These are phyloP conservation scores for Pseudozyma flocculosa DNA, from an alignment of 1,284 basidiomycete genomes.

Conservation along the genomic window DNA sequence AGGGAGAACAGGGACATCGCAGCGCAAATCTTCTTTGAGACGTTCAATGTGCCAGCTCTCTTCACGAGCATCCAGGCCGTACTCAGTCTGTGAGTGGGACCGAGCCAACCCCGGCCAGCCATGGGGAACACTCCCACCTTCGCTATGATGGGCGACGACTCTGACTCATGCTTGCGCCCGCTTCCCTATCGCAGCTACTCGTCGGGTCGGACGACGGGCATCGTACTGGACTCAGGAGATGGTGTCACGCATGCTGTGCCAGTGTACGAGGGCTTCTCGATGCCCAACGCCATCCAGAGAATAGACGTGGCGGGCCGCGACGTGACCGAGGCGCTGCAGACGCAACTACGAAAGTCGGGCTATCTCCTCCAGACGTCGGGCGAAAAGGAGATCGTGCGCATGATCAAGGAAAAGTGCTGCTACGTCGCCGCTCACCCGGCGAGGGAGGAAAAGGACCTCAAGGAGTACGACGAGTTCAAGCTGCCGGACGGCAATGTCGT, in stretches of 20 bases:
- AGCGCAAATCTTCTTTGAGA: slow-evolving; percentile 97
- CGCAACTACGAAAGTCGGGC: slow-evolving; percentile 88
- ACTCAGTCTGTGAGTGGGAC: slow-evolving; percentile 81
- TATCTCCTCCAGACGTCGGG: slow-evolving; percentile 95
- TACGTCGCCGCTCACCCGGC: slow-evolving; percentile 86
- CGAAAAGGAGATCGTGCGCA: slow-evolving; percentile 93
- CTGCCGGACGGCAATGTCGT: slow-evolving; percentile 94
- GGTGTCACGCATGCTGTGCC: slow-evolving; percentile 98
- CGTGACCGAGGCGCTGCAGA: slow-evolving; percentile 92
- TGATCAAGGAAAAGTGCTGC: slow-evolving; percentile 97
- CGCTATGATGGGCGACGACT: no score
- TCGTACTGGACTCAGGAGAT: slow-evolving; percentile 97
- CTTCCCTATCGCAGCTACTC: slow-evolving; percentile 73
- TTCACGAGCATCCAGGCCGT: slow-evolving; percentile 98
- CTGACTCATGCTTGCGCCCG: no score
- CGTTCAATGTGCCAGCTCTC: slow-evolving; percentile 96
- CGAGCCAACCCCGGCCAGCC: no score
- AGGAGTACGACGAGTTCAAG: slow-evolving; percentile 75
- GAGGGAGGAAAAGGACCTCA: slow-evolving; percentile 89
- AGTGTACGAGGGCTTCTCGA: slow-evolving; percentile 98
- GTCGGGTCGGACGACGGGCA: slow-evolving; percentile 97
- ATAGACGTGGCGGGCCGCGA: slow-evolving; percentile 93
- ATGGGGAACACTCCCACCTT: no score
- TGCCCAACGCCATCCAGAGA: slow-evolving; percentile 94
- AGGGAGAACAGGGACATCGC: slow-evolving; percentile 91